Evolutionary conservation across 2,329 filamentous ascomycete species (phyloP).

Genomic region (Plectosphaerella cucumerina): DNA sequence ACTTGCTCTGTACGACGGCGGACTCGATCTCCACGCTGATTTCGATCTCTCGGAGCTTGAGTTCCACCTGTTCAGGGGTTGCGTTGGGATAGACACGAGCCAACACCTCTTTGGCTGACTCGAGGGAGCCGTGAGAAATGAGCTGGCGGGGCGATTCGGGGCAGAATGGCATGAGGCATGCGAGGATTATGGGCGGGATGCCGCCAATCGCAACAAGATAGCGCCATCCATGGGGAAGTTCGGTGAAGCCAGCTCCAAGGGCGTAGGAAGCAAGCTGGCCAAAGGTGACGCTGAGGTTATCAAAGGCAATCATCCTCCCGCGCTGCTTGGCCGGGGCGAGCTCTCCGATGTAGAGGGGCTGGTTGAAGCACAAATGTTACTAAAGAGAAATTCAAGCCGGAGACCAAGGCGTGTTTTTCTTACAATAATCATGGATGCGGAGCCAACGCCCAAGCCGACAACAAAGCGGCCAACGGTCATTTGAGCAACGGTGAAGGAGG

Average conservation of each 20-base stretch:
- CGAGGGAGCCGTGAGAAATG: conserved; percentile 33
- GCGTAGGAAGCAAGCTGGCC: conserved; percentile 38
- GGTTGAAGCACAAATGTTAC: neutral
- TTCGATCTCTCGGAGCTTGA: conserved; percentile 39
- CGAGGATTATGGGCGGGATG: conserved; percentile 39
- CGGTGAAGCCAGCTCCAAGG: conserved; percentile 33
- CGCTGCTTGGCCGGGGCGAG: conserved; percentile 45
- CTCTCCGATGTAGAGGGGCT: conserved; percentile 41
- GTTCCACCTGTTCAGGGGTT: conserved; percentile 34
- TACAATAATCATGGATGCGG: conserved; percentile 41
- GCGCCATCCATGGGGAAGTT: conserved; percentile 42
- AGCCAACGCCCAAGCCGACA: conserved; percentile 45
- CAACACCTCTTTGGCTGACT: conserved; percentile 35
- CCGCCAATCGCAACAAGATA: conserved; percentile 47
- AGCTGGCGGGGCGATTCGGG: conserved; percentile 46
- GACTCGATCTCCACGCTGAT: conserved; percentile 30
- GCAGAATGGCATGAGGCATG: conserved; percentile 37
- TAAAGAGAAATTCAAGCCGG: too few species aligned
- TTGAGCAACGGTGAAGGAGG: conserved; percentile 32
- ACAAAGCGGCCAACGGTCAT: conserved; percentile 40
- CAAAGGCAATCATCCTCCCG: conserved; percentile 43
- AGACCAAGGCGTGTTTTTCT: neutral
- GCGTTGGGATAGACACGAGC: conserved; percentile 35
- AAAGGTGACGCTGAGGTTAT: conserved; percentile 42
- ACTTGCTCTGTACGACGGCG: conserved; percentile 30